Evolutionary conservation across 495 filamentous ascomycete genomes (phyloP).

Genomic region (Polyplosphaeria fusca): DNA sequence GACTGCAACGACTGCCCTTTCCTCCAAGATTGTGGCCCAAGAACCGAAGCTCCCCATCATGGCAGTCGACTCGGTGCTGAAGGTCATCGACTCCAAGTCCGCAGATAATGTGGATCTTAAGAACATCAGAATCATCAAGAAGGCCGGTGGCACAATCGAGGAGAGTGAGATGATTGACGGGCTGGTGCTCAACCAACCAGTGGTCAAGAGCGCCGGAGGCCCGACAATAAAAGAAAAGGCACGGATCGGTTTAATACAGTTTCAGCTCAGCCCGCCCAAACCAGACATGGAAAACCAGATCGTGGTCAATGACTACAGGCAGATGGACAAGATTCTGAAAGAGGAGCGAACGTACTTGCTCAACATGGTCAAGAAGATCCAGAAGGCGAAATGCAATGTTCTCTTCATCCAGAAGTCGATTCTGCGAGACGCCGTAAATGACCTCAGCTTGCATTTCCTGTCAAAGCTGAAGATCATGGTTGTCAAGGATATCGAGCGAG

Average conservation of each 20-base stretch:
- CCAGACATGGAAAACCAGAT: constrained; percentile 99
- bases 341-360: constrained; percentile 97
- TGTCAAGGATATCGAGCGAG: constrained; percentile 95
- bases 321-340: constrained; percentile 99
- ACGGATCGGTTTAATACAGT: constrained; percentile 93
- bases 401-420: constrained; percentile 98
- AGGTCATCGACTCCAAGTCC: constrained; percentile 90
- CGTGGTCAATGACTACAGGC: constrained; percentile 96
- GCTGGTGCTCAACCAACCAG: constrained; percentile 84
- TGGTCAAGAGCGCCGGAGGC: constrained; percentile 89
- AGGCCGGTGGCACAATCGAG: constrained; percentile 95
- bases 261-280: constrained; percentile 96
- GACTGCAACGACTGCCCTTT: constrained; percentile 94
- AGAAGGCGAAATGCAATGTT: constrained; percentile 99
- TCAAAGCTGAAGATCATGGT: constrained; percentile 92
- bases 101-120: constrained; percentile 95
- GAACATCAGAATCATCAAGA: constrained; percentile 96
- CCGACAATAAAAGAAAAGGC: constrained; percentile 96
- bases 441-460: constrained; percentile 93
- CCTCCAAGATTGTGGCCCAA: constrained; percentile 97
- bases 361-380: constrained; percentile 99
- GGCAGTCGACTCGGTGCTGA: constrained; percentile 92
- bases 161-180: constrained; percentile 97
- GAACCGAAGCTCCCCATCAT: constrained; percentile 92
- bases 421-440: constrained; percentile 94